Evolutionary conservation across 2,329 filamentous ascomycete genomes (phyloP), one percentile per base, ranked within the genome.

Genomic region (Mariannaea sp.): DNA sequence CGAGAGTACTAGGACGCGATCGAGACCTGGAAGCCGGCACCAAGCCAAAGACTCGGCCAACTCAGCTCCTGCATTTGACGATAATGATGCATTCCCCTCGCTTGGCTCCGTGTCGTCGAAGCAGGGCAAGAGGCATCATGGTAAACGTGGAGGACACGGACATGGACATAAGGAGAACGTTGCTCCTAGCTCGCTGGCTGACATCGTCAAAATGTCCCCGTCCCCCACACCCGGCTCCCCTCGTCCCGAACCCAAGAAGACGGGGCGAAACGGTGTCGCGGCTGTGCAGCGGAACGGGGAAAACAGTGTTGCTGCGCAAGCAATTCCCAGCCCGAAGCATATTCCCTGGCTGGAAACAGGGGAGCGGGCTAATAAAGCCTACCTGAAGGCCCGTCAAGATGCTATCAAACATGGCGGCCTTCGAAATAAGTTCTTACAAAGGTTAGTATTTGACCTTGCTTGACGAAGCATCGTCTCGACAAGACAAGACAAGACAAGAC

Each of bases 341-440:
- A 91, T 99, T 40, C 94, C 94, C 1, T 99, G 94, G 94, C 77
- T 97, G 4, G 93, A 97, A 73, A 97, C 94, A 2, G 94, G 94
- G 17, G 87, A 93, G 47, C 85, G 84, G 59, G 90, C 90, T 60
- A 97, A 99, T 71, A 92, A 92, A 73, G 88, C 91, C 19, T 99
- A 99, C 71, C 83, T 99, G 62, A 96, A 96, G 75, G 91, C 92
- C 62, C 88, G 94, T 47, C 89, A 92, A 67, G 93, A 97, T 74
- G 94, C 94, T 53, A 96, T 99, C 71, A 96, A 96, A 75, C 94
- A 99, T 70, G 94, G 94, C 62, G 94, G 92, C 63, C 83, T 97
- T 70, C 85, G 94, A 58, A 99, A 97, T 72, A 97, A 97, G 71
- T 99, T 97, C 66, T 75, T 99, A 49, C 93, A 97, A 73, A 96